These are phyloP conservation scores for Epipyxis sp. DNA, from an alignment of 108 stramenopile species.

Conservation along the genomic window DNA sequence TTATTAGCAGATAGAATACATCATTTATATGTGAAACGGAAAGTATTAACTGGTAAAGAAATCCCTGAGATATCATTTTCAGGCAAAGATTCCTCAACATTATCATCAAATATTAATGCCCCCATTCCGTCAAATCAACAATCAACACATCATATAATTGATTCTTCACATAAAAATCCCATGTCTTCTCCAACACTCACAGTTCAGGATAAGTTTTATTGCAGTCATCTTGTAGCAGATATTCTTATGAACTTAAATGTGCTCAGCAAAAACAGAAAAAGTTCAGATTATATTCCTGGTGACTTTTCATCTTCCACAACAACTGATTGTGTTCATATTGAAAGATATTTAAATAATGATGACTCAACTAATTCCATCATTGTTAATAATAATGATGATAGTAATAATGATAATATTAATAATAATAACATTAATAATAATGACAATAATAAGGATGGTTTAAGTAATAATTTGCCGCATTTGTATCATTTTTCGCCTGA, in stretches of 20 bases:
- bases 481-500: too few species aligned
- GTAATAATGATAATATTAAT: too few species aligned
- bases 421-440: too few species aligned
- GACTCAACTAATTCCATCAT: too few species aligned
- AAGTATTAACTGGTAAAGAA: too few species aligned
- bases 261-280: background rate
- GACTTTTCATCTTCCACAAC: constrained; percentile 22
- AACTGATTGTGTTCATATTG: too few species aligned
- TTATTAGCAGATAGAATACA: too few species aligned
- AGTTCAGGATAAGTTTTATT: background rate
- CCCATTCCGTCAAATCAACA: background rate
- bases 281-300: background rate
- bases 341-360: too few species aligned
- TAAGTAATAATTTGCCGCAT: too few species aligned
- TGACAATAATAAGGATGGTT: too few species aligned
- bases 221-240: constrained; percentile 6
- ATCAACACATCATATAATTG: background rate
- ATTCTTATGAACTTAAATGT: background rate
- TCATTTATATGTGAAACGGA: background rate
- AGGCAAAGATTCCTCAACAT: background rate
- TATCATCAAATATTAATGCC: background rate
- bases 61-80: background rate
- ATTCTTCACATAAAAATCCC: background rate
- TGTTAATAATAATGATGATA: too few species aligned
- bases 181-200: background rate